phyloP scores from a whole-genome alignment of 1,284 basidiomycete genomes.

The Peniophora sp. region DNA sequence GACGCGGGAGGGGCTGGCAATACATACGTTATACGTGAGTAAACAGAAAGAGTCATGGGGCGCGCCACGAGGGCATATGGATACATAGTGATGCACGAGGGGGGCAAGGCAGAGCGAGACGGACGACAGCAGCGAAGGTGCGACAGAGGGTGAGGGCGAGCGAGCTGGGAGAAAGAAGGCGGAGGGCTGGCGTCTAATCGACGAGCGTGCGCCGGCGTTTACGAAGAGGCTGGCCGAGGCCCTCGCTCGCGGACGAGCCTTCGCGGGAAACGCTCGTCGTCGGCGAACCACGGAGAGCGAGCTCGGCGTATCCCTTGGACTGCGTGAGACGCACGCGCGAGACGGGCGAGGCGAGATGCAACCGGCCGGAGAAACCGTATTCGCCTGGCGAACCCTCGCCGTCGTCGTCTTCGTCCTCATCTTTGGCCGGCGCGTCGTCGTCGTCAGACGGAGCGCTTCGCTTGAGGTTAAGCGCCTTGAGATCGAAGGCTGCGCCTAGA shows the following conservation, averaged over 20 bases:
- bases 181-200: slow-evolving; percentile 4
- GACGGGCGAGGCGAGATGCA: slow-evolving; percentile 1
- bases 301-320: neutral
- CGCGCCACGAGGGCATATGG: neutral
- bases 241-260: neutral
- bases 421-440: slow-evolving; percentile 8
- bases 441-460: slow-evolving; percentile 1
- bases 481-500: slow-evolving; percentile 21
- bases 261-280: neutral
- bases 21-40: too few species aligned
- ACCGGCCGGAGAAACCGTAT: neutral
- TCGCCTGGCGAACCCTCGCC: slow-evolving; percentile 7
- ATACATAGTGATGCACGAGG: slow-evolving; percentile 1
- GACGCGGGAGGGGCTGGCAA: too few species aligned
- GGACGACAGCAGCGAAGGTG: neutral
- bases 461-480: slow-evolving; percentile 41
- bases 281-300: neutral
- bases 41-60: too few species aligned
- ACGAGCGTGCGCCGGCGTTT: slow-evolving; percentile 49
- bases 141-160: neutral
- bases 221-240: slow-evolving; percentile 15
- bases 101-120: neutral
- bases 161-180: slow-evolving; percentile 3
- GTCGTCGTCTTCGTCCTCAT: slow-evolving; percentile 6
- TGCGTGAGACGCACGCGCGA: neutral